Evolutionary conservation across 1,139 yeast species (phyloP), one percentile per base, ranked within the genome.

Genomic region (Kodamaea plutei): DNA sequence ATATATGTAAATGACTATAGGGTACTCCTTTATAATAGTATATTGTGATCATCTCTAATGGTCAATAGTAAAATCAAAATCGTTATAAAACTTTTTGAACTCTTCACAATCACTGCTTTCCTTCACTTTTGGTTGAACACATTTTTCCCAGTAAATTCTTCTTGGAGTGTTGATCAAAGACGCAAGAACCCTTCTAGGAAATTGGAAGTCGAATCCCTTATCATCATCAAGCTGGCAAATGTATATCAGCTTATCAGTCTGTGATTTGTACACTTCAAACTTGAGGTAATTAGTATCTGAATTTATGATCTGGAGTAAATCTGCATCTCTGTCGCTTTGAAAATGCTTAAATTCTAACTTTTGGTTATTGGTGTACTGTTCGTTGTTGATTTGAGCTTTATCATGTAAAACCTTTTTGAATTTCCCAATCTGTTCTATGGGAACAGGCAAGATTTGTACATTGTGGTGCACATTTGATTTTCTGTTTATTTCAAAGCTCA

Each of bases 171-270:
- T 70, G 31, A 84, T 51, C 5, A 79, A 53, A 41, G 64, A 67
- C 0, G 94, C 87, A 23, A 83, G 47, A 1, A 82, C 88, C 44
- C 88, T 65, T 50, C 95, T 64, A 1, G 94, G 93, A 44, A 84
- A 83, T 44, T 84, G 94, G 9, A 84, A 57, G 52, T 84, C 95
- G 6, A 84, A 56, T 4, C 52, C 41, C 26, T 54, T 51, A 5
- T 41, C 41, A 15, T 54, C 52, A 1, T 43, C 48, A 6, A 69
- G 42, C 14, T 50, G 45, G 19, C 62, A 38, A 23, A 58, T 42
- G 33, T 47, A 58, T 11, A 40, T 39, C 1, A 45, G 47, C 11
- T 34, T 43, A 4, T 43, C 39, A 1, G 31, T 30, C 4, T 43
- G 47, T 3, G 39, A 29, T 4, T 35, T 31, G 33, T 43, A 52